These are phyloP conservation scores for Apiospora marii DNA, from an alignment of 2,329 filamentous ascomycete genomes.

Conservation along the genomic window DNA sequence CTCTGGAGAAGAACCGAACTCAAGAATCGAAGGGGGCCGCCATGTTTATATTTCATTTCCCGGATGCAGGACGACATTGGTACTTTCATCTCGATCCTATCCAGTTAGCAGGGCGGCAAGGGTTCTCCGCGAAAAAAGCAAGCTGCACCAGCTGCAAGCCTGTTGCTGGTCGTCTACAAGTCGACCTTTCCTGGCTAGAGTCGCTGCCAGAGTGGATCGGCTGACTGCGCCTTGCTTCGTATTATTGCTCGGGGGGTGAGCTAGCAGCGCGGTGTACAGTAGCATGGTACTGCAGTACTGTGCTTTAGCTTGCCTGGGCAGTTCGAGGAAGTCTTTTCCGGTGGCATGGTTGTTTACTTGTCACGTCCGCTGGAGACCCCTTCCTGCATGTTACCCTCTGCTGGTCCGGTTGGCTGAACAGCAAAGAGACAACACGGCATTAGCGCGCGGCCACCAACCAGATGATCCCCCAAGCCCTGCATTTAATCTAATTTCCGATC, in stretches of 20 bases:
- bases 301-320: not conserved
- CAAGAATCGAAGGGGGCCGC: conserved; percentile 7
- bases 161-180: not conserved
- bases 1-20: conserved; percentile 12
- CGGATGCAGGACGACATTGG: not conserved
- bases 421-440: conserved; percentile 19
- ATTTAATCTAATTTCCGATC: conserved; percentile 17
- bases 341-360: conserved; percentile 19
- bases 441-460: conserved; percentile 11
- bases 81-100: conserved; percentile 6
- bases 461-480: conserved; percentile 16
- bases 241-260: not conserved
- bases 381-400: conserved; percentile 13
- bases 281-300: conserved; percentile 1
- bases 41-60: conserved; percentile 17
- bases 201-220: conserved; percentile 10
- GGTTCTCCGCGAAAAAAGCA: conserved; percentile 20
- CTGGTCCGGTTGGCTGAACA: not conserved
- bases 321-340: not conserved
- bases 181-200: not conserved
- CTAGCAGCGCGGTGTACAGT: conserved; percentile 15
- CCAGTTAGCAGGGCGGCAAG: not conserved
- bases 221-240: conserved; percentile 16
- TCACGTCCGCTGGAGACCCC: not conserved
- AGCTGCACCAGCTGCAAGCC: not conserved